These are phyloP conservation scores for Fusarium napiforme DNA, from an alignment of 2,329 filamentous ascomycete genomes.

Conservation along the genomic window DNA sequence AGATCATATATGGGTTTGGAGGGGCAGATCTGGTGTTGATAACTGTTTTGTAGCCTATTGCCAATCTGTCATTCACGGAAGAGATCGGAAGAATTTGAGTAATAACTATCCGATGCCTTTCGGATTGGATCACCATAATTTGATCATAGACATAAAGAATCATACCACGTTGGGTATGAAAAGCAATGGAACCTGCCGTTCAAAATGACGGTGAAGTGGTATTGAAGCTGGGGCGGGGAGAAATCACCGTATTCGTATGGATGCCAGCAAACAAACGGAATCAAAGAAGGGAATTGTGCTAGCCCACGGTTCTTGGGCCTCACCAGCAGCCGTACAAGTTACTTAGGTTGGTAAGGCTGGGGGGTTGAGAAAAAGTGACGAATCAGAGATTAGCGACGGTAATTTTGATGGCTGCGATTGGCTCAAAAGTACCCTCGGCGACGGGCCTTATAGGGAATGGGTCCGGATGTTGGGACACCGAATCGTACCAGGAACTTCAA, in stretches of 20 bases:
- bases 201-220: slow-evolving; percentile 39
- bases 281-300: slow-evolving; percentile 4
- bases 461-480: slow-evolving; percentile 43
- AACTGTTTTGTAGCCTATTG: not conserved
- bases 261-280: slow-evolving; percentile 16
- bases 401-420: slow-evolving; percentile 47
- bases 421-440: slow-evolving; percentile 8
- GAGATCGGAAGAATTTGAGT: not conserved
- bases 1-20: slow-evolving; percentile 7
- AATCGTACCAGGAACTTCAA: slow-evolving; percentile 38
- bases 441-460: slow-evolving; percentile 12
- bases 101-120: not conserved
- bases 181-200: slow-evolving; percentile 1
- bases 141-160: not conserved
- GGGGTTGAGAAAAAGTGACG: slow-evolving; percentile 12
- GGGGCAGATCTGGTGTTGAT: slow-evolving; percentile 19
- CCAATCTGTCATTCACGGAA: not conserved
- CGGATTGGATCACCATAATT: not conserved
- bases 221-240: not conserved
- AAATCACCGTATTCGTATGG: slow-evolving; percentile 41
- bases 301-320: slow-evolving; percentile 12
- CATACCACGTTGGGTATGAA: slow-evolving; percentile 8
- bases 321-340: slow-evolving; percentile 6
- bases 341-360: slow-evolving; percentile 24
- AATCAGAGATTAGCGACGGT: slow-evolving; percentile 44